Evolutionary conservation across 768 basidiomycete genomes (phyloP), one percentile per base, ranked within the genome.

Genomic region (Calvatia gigantea): DNA sequence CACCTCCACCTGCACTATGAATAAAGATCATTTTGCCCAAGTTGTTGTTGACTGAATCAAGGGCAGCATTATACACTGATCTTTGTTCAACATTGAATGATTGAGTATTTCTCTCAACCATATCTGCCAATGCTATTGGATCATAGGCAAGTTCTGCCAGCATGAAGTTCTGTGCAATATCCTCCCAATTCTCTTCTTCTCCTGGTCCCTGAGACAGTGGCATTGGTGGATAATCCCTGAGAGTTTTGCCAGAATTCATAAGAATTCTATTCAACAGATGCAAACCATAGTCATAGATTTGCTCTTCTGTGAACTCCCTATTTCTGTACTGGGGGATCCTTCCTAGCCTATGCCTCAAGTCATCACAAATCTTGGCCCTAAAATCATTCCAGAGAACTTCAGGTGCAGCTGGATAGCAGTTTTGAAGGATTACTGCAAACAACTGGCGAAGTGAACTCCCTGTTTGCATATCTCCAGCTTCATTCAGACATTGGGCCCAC

Each of bases 281-380:
- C 4, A 73, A 74, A 3, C 77, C 78, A 71, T 75, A 77, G 56
- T 73, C 75, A 59, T 62, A 71, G 11, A 75, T 45, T 12, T 71
- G 54, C 0, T 71, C 73, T 1, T 70, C 54, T 12, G 72, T 62
- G 11, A 37, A 32, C 8, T 27, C 39, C 15, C 8, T 31, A 12
- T 35, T 23, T 25, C 15, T 21, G 28, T 54, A 37, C 67, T 64
- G n/a, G 69, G 35, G 0, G 4, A 27, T 11, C 55, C 42, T 3
- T 58, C 55, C 1, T 59, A 2, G 44, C 32, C 4, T 12, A 35
- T 2, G 45, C 3, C 17, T 29, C 1, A 79, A 62, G 55, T 79
- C 73, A 68, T 79, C 74, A 66, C 76, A 78, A 3, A 80, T 75
- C 17, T 64, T 28, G 0, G 28, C 3, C 12, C 63, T 58, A 50